phyloP scores from a whole-genome alignment of 306 rosid genomes.

The Medicago arabica region DNA sequence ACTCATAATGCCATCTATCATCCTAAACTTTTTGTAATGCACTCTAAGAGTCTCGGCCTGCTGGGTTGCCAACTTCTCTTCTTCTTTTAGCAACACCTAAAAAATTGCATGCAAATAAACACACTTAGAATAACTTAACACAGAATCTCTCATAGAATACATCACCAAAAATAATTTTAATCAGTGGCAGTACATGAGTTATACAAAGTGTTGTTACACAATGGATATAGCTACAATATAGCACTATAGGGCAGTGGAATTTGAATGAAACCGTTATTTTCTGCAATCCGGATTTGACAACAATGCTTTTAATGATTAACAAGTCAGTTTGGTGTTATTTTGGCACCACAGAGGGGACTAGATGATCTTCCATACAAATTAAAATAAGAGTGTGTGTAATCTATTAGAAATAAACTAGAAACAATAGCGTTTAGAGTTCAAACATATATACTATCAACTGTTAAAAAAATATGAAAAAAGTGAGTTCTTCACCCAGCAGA shows the following conservation, averaged over 20 bases:
- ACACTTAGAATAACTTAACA: constrained; percentile 16
- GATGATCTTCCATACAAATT: background rate
- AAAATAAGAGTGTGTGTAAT: background rate
- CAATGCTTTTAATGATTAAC: background rate
- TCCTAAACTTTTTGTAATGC: constrained; percentile 62
- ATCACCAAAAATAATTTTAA: constrained; percentile 7
- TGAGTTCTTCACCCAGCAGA: background rate
- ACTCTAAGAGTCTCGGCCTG: constrained; percentile 57
- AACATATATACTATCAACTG: background rate
- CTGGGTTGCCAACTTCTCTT: constrained; percentile 68
- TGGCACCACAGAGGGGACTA: constrained; percentile 1
- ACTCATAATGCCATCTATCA: constrained; percentile 52
- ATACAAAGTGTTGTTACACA: background rate
- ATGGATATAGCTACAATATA: background rate
- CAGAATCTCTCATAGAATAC: background rate
- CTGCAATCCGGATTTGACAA: background rate
- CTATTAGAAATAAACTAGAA: background rate
- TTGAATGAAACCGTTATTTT: background rate
- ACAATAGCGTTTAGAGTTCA: background rate
- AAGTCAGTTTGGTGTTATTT: constrained; percentile 1
- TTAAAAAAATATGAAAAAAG: background rate
- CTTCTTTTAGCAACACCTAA: constrained; percentile 62
- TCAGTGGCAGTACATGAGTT: background rate
- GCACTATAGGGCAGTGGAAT: background rate
- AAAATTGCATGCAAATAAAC: background rate